Evolutionary conservation across 441 rosid species (phyloP), one percentile per base, ranked within the genome.

Genomic region (Pelargonium citronellum): DNA sequence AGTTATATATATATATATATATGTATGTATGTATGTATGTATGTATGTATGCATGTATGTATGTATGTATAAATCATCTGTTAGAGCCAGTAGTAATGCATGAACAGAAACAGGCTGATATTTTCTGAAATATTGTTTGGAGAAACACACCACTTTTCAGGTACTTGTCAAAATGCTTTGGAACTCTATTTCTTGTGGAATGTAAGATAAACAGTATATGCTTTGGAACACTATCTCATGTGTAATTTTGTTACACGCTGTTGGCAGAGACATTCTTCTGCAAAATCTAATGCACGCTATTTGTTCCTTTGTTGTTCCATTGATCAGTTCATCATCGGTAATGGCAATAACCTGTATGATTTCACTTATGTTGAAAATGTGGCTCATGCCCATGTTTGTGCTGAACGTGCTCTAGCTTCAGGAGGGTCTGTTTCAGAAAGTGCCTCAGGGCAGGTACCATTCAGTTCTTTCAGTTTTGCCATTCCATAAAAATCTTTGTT

Each of bases 311-410:
- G 63, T 44, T 67, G 75, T 79, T 34, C 58, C 58, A 16, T 62
- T 77, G 64, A 73, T 41, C 85, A 93, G 98, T 91, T 91, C 85
- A 88, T 93, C 58, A 87, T 93, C 66, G 98, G 98, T 71, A 90
- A 89, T 68, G 98, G 98, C 64, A 85, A 77, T 77, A 93, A 93
- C 66, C 6, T 86, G 47, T 88, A 85, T 55, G 98, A 93, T 78
- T 89, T 91, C 78, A 93, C 98, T 39, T 91, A 85, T 75, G 97
- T 91, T 64, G 97, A 87, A 81, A 93, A 93, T 79, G 97, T 89
- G 80, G 96, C 89, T 49, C 97, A 91, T 77, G 96, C 93, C 67
- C 97, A 93, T 79, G 74, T 89, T 70, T 88, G 98, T 79, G 98
- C 97, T 79, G 98, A 93, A 78, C 78, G 89, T 79, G 89, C 97